Base-by-base conservation (phyloP, 352 stramenopile species). In the Globisporangium irregulare region DNA sequence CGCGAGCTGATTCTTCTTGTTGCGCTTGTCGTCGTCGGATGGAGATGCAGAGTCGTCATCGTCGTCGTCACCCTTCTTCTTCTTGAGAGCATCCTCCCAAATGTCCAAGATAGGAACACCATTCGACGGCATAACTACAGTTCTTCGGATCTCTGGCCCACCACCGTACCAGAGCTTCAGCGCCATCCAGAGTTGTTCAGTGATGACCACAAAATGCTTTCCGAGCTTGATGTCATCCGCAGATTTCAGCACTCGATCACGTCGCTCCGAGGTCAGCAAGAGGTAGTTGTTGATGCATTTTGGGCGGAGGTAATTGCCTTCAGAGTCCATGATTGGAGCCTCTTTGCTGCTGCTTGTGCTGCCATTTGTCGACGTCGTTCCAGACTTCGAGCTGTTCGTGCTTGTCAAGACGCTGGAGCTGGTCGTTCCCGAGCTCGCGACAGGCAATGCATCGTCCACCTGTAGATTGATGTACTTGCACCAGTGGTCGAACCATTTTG, bases 161-260 rank as follows among this genome's bases (percentile, higher is more conserved):
- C 91, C 94, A 41, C 91, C 89, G 68, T 98, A 98, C 94, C 94
- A 98, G 9, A 90, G 64, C 64, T 97, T 95, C 6, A 98, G 75
- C 32, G 84, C 90, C 71, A 95, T 91, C 89, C 89, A 98, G 9
- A 97, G 76, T 60, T 91, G 84, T 66, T 95, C 89, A 25, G 78
- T 83, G 29, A 98, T 84, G 5, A 98, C 82, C 24, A 95, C 78
- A 69, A 93, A 97, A 64, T 97, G 88, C 36, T 89, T 88, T 1
- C 82, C 86, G 8, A 84, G 58, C 59, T 92, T 90, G 69, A 94
- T 89, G 34, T 95, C 86, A 10, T 94, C 89, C 3, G 79, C 70
- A 20, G 79, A 72, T 62, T 89, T 89, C 18, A 96, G 75, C 34
- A 92, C 80, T 15, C 85, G 76, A 58, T 94, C 84, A 20, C 78